Percentiles rank a stretch among this genome's conserved stretches.
Conservation (phyloP, 192 early-diverging fungal genomes). For the Coemansia sp. region DNA sequence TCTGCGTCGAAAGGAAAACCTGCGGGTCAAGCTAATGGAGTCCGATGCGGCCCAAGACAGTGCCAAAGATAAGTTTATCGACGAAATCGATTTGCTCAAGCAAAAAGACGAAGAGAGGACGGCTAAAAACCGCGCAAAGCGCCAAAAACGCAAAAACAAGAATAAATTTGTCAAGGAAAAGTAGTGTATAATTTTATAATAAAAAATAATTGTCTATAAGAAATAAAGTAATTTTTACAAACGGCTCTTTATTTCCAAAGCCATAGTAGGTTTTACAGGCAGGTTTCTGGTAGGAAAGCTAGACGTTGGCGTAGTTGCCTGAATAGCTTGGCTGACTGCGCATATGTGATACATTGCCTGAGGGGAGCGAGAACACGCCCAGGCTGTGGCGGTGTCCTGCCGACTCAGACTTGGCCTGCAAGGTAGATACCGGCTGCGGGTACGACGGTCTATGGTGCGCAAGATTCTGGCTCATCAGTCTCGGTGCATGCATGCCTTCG, state of each 20-base stretch:
- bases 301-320: neutral
- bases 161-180: constrained; percentile 46
- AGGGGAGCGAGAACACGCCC: constrained; percentile 12
- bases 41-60: constrained; percentile 48
- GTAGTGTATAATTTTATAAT: neutral
- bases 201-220: constrained; percentile 3
- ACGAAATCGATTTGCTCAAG: constrained; percentile 63
- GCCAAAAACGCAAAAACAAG: constrained; percentile 71
- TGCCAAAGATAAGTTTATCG: constrained; percentile 63
- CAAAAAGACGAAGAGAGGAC: constrained; percentile 77
- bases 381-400: constrained; percentile 19
- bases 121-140: constrained; percentile 84
- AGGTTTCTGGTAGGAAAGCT: neutral
- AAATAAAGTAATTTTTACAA: neutral
- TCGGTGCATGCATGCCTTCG: neutral
- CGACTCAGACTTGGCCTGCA: neutral
- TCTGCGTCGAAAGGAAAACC: constrained; percentile 80
- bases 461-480: neutral
- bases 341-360: constrained; percentile 12
- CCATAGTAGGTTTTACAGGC: constrained; percentile 10
- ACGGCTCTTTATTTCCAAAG: neutral
- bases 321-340: constrained; percentile 22
- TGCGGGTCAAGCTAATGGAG: constrained; percentile 78
- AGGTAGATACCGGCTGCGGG: neutral
- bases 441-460: constrained; percentile 2